Evolutionary conservation across 768 basidiomycete genomes (phyloP).

Genomic region (Boletus tomentosulus): DNA sequence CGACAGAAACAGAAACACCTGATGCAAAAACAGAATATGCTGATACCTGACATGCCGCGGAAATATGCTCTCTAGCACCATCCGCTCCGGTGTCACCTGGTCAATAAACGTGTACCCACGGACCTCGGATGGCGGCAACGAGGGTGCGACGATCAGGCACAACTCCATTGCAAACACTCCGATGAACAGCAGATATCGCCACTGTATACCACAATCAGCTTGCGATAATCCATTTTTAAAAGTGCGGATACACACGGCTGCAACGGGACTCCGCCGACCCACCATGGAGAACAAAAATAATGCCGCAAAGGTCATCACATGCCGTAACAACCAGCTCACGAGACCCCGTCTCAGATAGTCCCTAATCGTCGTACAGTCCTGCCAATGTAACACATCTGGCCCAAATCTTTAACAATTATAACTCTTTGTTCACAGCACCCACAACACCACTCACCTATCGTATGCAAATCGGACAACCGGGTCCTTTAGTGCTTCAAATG

Average conservation of each 20-base stretch:
- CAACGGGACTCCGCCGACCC: slow-evolving; percentile 53
- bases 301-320: slow-evolving; percentile 53
- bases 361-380: slow-evolving; percentile 57
- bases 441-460: slow-evolving; percentile 55
- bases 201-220: slow-evolving; percentile 41
- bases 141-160: slow-evolving; percentile 53
- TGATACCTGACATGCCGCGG: slow-evolving; percentile 70
- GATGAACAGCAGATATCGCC: slow-evolving; percentile 76
- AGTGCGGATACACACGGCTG: slow-evolving; percentile 53
- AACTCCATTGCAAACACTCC: slow-evolving; percentile 60
- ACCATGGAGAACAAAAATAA: slow-evolving; percentile 64
- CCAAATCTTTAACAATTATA: slow-evolving; percentile 57
- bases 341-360: slow-evolving; percentile 71
- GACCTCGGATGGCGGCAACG: slow-evolving; percentile 11
- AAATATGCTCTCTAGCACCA: slow-evolving; percentile 43
- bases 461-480: slow-evolving; percentile 81
- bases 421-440: neutral
- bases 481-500: slow-evolving; percentile 74
- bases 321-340: slow-evolving; percentile 57
- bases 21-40: slow-evolving; percentile 73
- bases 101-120: slow-evolving; percentile 25
- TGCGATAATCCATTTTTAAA: slow-evolving; percentile 3
- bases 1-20: slow-evolving; percentile 69
- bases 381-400: slow-evolving; percentile 66
- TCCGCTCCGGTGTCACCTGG: slow-evolving; percentile 9